Evolutionary conservation across 2,329 filamentous ascomycete genomes (phyloP).

Genomic region (Elsinoe batatas): DNA sequence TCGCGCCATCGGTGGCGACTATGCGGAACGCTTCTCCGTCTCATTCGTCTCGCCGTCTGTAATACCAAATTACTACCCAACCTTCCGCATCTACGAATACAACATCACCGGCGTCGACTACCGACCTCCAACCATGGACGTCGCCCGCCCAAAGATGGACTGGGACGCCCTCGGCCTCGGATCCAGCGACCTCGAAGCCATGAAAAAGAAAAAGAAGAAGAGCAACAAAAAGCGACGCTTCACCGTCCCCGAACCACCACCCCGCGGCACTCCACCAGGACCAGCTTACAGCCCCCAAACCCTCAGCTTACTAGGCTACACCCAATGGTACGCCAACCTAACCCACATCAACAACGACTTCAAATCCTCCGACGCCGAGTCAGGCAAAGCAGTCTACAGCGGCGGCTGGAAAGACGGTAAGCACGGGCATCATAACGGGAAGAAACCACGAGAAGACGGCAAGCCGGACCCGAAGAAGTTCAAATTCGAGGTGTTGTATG

Average conservation of each 20-base stretch:
- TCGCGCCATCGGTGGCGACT: conserved; percentile 65
- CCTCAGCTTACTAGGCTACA: conserved; percentile 68
- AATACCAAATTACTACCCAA: conserved; percentile 69
- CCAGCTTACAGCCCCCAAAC: conserved; percentile 84
- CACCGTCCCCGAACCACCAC: conserved; percentile 57
- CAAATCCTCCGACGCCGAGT: conserved; percentile 16
- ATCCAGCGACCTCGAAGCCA: conserved; percentile 17
- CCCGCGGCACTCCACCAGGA: conserved; percentile 63
- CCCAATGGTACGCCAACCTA: conserved; percentile 91
- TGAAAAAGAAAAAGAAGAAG: conserved; percentile 25
- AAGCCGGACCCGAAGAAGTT: conserved; percentile 55
- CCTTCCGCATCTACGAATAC: conserved; percentile 84
- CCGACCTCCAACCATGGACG: conserved; percentile 26
- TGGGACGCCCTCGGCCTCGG: neutral
- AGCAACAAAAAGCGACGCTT: conserved; percentile 47
- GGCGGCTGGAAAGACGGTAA: conserved; percentile 54
- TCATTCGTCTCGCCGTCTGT: conserved; percentile 76
- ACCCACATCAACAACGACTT: conserved; percentile 75
- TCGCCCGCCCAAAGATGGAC: conserved; percentile 1
- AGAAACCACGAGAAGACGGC: conserved; percentile 37
- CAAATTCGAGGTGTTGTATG: conserved; percentile 73
- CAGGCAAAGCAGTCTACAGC: conserved; percentile 18
- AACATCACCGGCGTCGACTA: conserved; percentile 69
- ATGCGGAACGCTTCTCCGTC: conserved; percentile 75
- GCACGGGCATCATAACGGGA: conserved; percentile 44